phyloP scores from a whole-genome alignment of 2,329 filamentous ascomycete species.

The Fusarium newnesense region DNA sequence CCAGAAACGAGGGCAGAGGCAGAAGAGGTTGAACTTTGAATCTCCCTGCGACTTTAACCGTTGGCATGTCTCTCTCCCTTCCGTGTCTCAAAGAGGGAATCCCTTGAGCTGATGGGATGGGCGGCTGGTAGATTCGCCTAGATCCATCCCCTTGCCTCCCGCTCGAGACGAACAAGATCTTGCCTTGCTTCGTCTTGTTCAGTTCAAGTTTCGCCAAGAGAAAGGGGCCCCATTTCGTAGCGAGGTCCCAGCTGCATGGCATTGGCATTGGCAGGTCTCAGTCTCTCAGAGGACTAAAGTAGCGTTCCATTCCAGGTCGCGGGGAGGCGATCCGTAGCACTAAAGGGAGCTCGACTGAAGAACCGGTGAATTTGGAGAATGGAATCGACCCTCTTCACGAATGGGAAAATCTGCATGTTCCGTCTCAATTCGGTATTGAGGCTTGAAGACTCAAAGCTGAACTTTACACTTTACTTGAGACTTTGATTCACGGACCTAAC shows the following conservation, averaged over 20 bases:
- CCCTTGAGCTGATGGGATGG: neutral
- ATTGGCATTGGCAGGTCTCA: neutral
- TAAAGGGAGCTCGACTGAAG: conserved; percentile 16
- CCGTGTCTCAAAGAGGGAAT: conserved; percentile 17
- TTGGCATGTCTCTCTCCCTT: conserved; percentile 38
- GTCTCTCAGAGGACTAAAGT: conserved; percentile 1
- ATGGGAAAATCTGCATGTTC: neutral
- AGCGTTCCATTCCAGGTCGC: conserved; percentile 29
- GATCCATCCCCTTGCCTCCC: conserved; percentile 24
- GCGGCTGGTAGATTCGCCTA: conserved; percentile 30
- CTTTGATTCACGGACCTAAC: neutral
- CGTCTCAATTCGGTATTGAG: conserved; percentile 5
- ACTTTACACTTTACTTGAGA: conserved; percentile 11
- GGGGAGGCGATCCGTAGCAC: conserved; percentile 31
- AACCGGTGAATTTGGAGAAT: conserved; percentile 7
- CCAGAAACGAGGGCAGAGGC: neutral
- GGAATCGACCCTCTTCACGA: conserved; percentile 9
- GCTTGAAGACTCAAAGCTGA: conserved; percentile 27
- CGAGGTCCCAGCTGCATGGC: conserved; percentile 15
- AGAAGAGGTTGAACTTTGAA: conserved; percentile 1
- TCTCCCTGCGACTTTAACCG: conserved; percentile 7
- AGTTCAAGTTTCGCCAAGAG: conserved; percentile 7
- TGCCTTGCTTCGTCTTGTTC: conserved; percentile 2
- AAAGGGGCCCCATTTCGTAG: neutral
- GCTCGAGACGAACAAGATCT: conserved; percentile 21